Conservation (phyloP, 768 basidiomycete species). For the Rhodotorula taiwanensis region DNA sequence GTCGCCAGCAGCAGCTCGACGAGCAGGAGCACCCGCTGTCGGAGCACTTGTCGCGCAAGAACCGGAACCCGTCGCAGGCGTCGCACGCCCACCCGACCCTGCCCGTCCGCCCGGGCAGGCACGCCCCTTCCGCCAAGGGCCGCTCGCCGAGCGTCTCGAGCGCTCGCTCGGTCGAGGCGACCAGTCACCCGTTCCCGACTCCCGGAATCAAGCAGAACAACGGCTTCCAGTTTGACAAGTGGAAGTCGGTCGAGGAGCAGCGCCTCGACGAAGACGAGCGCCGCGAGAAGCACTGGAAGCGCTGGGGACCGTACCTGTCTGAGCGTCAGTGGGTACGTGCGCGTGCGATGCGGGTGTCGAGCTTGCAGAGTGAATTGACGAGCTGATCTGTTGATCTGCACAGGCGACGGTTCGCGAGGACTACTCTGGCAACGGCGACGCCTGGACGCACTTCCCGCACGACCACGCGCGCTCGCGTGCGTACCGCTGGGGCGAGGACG, state of each 20-base stretch:
- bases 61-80: conserved; percentile 34
- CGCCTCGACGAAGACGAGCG: conserved; percentile 72
- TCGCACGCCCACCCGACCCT: conserved; percentile 30
- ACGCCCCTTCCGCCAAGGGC: background rate
- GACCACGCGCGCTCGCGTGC: conserved; percentile 86
- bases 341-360: too few species aligned
- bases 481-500: conserved; percentile 98
- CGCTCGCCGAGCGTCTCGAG: conserved; percentile 26
- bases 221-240: conserved; percentile 46
- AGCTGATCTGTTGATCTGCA: conserved; percentile 37
- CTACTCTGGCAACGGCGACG: conserved; percentile 83
- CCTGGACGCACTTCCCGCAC: conserved; percentile 88
- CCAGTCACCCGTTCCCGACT: conserved; percentile 40
- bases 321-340: conserved; percentile 93
- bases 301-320: conserved; percentile 95
- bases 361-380: conserved; percentile 7
- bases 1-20: too few species aligned
- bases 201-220: conserved; percentile 37
- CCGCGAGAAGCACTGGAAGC: conserved; percentile 87
- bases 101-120: conserved; percentile 19
- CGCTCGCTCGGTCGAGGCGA: conserved; percentile 30
- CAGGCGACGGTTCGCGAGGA: conserved; percentile 98
- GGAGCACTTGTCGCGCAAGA: conserved; percentile 22
- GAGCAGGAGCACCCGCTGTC: background rate
- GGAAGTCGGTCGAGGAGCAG: conserved; percentile 73